These are phyloP conservation scores for Phytophthora niederhauseri DNA, from an alignment of 352 stramenopile genomes.

Conservation along the genomic window DNA sequence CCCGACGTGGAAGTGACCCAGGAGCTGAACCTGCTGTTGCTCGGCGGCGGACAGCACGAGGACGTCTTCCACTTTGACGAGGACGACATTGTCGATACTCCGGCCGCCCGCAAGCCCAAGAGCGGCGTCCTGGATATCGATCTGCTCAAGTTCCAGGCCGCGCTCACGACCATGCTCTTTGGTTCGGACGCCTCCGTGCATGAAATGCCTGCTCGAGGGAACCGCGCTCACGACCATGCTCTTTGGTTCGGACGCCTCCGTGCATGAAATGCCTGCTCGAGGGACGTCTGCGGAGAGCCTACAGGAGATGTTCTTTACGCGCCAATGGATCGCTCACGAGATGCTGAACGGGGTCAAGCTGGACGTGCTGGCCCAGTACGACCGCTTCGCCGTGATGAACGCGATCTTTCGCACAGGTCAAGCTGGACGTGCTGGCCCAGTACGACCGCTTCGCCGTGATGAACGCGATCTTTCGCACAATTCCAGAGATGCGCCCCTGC, in stretches of 20 bases:
- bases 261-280: conserved; percentile 31
- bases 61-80: conserved; percentile 83
- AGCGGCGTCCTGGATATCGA: conserved; percentile 50
- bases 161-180: conserved; percentile 61
- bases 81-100: conserved; percentile 46
- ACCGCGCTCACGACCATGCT: conserved; percentile 55
- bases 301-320: conserved; percentile 49
- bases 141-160: conserved; percentile 67
- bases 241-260: conserved; percentile 32
- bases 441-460: conserved; percentile 70
- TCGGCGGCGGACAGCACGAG: conserved; percentile 52
- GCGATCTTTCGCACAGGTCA: conserved; percentile 59
- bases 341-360: conserved; percentile 60
- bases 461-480: conserved; percentile 53
- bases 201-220: conserved; percentile 34
- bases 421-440: conserved; percentile 62
- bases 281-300: conserved; percentile 39
- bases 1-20: conserved; percentile 78
- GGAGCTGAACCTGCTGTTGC: conserved; percentile 75
- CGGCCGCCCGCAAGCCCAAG: conserved; percentile 11
- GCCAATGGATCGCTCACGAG: conserved; percentile 53
- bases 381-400: conserved; percentile 62
- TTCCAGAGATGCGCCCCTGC: conserved; percentile 37
- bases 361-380: conserved; percentile 63
- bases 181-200: conserved; percentile 21